Percentiles rank a stretch among this genome's conserved stretches.
Evolutionary conservation across 192 early-diverging fungal genomes (phyloP).

Genomic region (Backusella australiensis): DNA sequence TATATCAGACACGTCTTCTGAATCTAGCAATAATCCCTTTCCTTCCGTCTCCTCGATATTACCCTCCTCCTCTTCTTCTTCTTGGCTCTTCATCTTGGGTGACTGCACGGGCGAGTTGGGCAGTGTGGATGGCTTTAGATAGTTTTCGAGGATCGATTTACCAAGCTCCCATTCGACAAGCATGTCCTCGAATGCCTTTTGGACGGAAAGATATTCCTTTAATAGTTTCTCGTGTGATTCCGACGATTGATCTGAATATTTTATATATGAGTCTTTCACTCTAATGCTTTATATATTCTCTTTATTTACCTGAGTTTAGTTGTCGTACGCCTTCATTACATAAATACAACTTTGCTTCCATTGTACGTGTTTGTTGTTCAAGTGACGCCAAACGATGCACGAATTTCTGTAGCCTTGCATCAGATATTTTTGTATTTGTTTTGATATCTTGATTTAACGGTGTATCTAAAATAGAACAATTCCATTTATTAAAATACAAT

Average conservation of each 20-base stretch:
- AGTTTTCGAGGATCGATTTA: conserved; percentile 38
- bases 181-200: conserved; percentile 47
- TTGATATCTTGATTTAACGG: conserved; percentile 7
- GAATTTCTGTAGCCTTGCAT: conserved; percentile 40
- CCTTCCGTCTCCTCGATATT: conserved; percentile 30
- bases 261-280: background rate
- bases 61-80: conserved; percentile 16
- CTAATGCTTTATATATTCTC: background rate
- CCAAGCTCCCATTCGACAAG: conserved; percentile 51
- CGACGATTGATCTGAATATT: background rate
- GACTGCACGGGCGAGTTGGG: background rate
- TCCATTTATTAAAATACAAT: too few relatives aligned
- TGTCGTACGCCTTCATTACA: conserved; percentile 52
- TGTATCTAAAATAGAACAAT: background rate
- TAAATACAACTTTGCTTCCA: conserved; percentile 57
- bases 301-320: conserved; percentile 9
- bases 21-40: background rate
- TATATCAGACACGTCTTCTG: conserved; percentile 26
- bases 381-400: conserved; percentile 39
- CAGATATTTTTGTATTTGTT: conserved; percentile 11
- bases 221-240: conserved; percentile 25
- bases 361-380: conserved; percentile 52
- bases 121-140: conserved; percentile 33
- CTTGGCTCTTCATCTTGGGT: background rate
- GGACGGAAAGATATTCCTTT: conserved; percentile 47